Evolutionary conservation across 306 rosid species (phyloP), one percentile per base, ranked within the genome.

Genomic region (Dicorynia guianensis): DNA sequence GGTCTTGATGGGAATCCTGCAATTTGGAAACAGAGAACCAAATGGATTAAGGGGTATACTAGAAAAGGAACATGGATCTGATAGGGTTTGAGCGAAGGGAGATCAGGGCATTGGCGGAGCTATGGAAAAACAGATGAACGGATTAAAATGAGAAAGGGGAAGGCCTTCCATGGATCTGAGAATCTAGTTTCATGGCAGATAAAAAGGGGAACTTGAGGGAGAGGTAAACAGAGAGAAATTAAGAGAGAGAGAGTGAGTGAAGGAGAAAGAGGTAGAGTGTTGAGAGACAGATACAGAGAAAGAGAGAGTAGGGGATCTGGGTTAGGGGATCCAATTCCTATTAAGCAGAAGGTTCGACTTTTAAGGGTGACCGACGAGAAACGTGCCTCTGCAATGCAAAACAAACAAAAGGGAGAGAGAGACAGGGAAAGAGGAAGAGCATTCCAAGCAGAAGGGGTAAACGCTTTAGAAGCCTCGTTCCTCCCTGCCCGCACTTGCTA

Each of bases 131-230:
- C 61, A 33, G 4, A 34, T 13, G 15, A 20, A 47, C 25, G 49
- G 44, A 61, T 69, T 71, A 72, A 11, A 54, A 48, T 72, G 76
- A 65, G 44, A 50, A 18, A 44, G 13, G 59, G 67, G 82, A 35
- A 30, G 61, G 61, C 47, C 68, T 75, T 47, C 77, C 84, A 79
- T 86, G 91, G 93, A 88, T 90, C 96, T 86, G 86, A 67, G 66
- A 55, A 72, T 71, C 33, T 49, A 74, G 60, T 7, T 64, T 60
- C 88, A 76, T 82, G 53, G 84, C 67, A 25, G 65, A 64, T 36
- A 49, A 69, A 43, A 18, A 10, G 0, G 49, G 48, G 61, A 11
- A 34, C 35, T 36, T 40, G 44, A 10, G 13, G 15, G 19, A 42
- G 38, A 44, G 68, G 36, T 53, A 14, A 14, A 9, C 10, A 49